Evolutionary conservation across 495 filamentous ascomycete genomes (phyloP).

Genomic region (Xylaria grammica): DNA sequence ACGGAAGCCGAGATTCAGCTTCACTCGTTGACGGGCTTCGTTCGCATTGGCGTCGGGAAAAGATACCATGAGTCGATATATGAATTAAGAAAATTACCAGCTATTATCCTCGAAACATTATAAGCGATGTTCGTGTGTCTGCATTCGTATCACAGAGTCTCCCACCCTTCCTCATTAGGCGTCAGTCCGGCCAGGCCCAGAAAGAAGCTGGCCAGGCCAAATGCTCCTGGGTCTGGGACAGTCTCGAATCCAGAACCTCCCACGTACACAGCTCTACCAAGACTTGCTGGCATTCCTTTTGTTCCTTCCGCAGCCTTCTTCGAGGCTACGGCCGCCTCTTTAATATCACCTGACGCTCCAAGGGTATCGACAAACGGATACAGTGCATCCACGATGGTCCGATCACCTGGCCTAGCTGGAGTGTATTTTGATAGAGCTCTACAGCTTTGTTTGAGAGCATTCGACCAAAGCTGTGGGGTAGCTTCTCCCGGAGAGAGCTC

Average conservation of each 20-base stretch:
- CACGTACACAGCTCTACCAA: conserved; percentile 91
- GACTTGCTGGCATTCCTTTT: conserved; percentile 86
- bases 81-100: conserved; percentile 19
- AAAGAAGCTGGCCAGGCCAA: conserved; percentile 82
- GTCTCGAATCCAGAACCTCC: conserved; percentile 80
- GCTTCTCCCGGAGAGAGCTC: conserved; percentile 53
- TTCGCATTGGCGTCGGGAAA: conserved; percentile 25
- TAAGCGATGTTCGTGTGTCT: conserved; percentile 10
- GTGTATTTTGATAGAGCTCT: conserved; percentile 81
- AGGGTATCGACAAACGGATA: conserved; percentile 83
- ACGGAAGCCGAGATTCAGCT: conserved; percentile 12
- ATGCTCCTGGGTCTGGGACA: conserved; percentile 91
- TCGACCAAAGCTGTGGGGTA: conserved; percentile 70
- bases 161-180: conserved; percentile 36
- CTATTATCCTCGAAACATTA: not conserved
- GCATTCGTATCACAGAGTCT: conserved; percentile 30
- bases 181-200: conserved; percentile 66
- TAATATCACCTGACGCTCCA: conserved; percentile 63
- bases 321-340: conserved; percentile 75
- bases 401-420: conserved; percentile 84
- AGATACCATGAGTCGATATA: conserved; percentile 27
- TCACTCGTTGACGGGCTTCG: conserved; percentile 21
- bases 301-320: conserved; percentile 78
- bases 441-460: conserved; percentile 73
- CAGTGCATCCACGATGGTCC: conserved; percentile 89